Percentiles rank a stretch among this genome's conserved stretches.
Evolutionary conservation across 1,284 basidiomycete genomes (phyloP).

Genomic region (Filobasidium uniguttulatum): DNA sequence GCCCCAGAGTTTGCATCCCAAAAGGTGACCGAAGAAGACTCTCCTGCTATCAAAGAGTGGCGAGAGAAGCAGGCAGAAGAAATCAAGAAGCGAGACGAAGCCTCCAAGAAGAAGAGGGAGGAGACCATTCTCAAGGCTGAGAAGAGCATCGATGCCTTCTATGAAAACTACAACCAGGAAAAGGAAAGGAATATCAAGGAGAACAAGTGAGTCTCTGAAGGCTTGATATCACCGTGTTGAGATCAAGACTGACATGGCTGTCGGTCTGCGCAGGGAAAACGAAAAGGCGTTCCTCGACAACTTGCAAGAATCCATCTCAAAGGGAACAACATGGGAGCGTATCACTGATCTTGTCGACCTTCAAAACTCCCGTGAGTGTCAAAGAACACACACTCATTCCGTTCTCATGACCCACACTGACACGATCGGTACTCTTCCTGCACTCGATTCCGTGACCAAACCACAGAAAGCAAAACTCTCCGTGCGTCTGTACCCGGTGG

Average conservation of each 20-base stretch:
- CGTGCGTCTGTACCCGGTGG: conserved; percentile 74
- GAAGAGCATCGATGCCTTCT: conserved; percentile 86
- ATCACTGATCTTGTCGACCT: conserved; percentile 78
- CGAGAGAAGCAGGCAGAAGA: conserved; percentile 72
- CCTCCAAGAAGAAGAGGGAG: conserved; percentile 61
- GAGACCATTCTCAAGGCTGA: conserved; percentile 83
- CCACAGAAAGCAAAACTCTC: conserved; percentile 74
- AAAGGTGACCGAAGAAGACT: conserved; percentile 55
- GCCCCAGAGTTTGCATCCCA: conserved; percentile 38
- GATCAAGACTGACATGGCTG: not conserved
- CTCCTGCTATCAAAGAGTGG: conserved; percentile 81
- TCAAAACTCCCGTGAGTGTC: conserved; percentile 61
- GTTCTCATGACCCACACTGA: too few relatives aligned
- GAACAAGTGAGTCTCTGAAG: conserved; percentile 64
- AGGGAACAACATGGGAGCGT: conserved; percentile 91
- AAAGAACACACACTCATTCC: too few relatives aligned
- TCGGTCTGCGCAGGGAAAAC: conserved; percentile 50
- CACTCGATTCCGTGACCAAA: not conserved
- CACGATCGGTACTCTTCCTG: too few relatives aligned
- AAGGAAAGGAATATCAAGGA: conserved; percentile 86
- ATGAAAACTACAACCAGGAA: conserved; percentile 80
- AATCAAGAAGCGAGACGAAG: conserved; percentile 67
- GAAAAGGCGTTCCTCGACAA: conserved; percentile 68
- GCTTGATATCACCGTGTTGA: not conserved
- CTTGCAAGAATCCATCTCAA: conserved; percentile 62